Base-by-base conservation (phyloP, 2,329 filamentous ascomycete genomes). In the Colletotrichum somersetense region DNA sequence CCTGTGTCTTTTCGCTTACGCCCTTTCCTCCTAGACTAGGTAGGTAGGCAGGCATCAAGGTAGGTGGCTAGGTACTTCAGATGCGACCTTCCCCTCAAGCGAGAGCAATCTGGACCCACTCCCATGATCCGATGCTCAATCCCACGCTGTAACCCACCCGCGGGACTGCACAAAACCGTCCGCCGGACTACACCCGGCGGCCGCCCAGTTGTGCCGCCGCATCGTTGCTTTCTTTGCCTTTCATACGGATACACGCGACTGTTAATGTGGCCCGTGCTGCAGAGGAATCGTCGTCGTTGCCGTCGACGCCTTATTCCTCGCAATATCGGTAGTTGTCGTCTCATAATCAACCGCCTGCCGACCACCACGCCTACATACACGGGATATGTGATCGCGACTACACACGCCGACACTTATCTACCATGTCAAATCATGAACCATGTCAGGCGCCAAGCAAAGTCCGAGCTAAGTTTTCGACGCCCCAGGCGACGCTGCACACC, bases 51-150 rank as follows among this genome's bases (percentile, higher is more conserved):
- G 30, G 30, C 30, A 30, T 30, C 30, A 30, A 30, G 30, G 30
- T 30, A 30, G 6, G 10, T 35, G 35, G 8, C 4, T 18, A 42
- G 11, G 40, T 42, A 11, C 11, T 42, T 26, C 33, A 40, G 52
- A 52, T 65, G 66, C 53, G 53, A 69, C 66, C 14, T 52, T 42
- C 46, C 42, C 16, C 50, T 58, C 40, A 46, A 58, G 44, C 64
- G 42, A 71, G 20, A n/a, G 20, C 26, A 48, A 67, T 52, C 18
- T 38, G 12, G 65, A 35, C 42, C 65, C 69, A 68, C 69, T 68
- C 50, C 18, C 52, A 72, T 68, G 69, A 58, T 68, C 65, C 62
- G 69, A 71, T 71, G 52, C 57, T 8, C 50, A 33, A 46, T 38
- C 3, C 16, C 62, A 10, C 35, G 35, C 35, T 40, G 30, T n/a